Base-by-base conservation (phyloP, 768 basidiomycete species). In the Amanita pallidorosea region DNA sequence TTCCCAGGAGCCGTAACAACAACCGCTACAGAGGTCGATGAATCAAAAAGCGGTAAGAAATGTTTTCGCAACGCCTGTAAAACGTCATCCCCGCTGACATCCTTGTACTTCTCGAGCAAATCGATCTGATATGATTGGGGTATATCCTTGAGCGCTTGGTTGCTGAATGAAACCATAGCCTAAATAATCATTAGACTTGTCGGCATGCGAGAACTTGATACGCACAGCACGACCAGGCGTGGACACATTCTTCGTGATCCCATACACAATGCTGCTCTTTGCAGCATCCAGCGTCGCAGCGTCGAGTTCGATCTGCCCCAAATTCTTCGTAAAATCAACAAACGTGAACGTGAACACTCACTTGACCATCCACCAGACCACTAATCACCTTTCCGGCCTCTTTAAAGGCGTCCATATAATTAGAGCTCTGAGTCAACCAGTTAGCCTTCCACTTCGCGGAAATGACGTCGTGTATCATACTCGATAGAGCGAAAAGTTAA, bases 141-240 rank as follows among this genome's bases (percentile, higher is more conserved):
- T 8, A 97, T 78, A 29, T 83, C 86, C 61, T 88, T 89, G n/a
- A 99, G 72, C 0, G 84, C 88, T 70, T 96, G 90, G 66, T 98
- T 94, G 27, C 76, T 71, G 67, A 96, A 97, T 0, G 92, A 95
- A 22, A 78, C 74, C 35, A 78, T 63, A 1, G 92, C 91, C 90
- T 92, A 58, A 3, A 44, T 5, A 49, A 54, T 17, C 52, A 49
- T 52, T 34, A 53, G 43, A 29, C 47, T 22, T 18, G 33, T 11
- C 11, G 13, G 17, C 43, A 22, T 42, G 8, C 7, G 3, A 12
- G 31, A 27, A 0, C 37, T 34, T 35, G 42, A 20, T 31, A 67
- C 84, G 63, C 66, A 93, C 94, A 38, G 95, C 95, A 57, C 85
- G 78, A n/a, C 80, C 78, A 25, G 88, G 80, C 3, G 91, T 95